Conservation (phyloP, 495 filamentous ascomycete species). For the Penicillium argentinense region DNA sequence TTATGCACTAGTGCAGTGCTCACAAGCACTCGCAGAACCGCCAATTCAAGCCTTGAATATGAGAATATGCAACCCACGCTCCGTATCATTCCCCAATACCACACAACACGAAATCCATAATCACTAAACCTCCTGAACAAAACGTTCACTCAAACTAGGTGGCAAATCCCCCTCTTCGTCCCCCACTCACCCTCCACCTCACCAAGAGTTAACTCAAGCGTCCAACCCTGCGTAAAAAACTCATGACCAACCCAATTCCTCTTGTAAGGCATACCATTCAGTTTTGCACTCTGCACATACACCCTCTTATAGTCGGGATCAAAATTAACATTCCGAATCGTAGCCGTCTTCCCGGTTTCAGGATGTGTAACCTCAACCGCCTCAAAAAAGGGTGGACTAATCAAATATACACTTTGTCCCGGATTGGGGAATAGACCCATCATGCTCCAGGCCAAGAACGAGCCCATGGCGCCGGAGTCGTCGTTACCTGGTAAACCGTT, state of each 20-base stretch:
- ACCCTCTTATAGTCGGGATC: slow-evolving; percentile 54
- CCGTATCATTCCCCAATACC: too few species aligned
- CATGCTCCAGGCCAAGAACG: slow-evolving; percentile 60
- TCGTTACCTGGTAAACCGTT: slow-evolving; percentile 68
- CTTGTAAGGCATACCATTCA: slow-evolving; percentile 62
- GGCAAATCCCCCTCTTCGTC: slow-evolving; percentile 63
- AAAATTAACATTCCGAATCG: slow-evolving; percentile 62
- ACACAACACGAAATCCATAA: not conserved
- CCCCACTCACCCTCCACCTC: slow-evolving; percentile 68
- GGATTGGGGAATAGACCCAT: slow-evolving; percentile 60
- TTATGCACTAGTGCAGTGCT: too few species aligned
- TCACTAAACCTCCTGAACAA: slow-evolving; percentile 6
- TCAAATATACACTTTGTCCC: slow-evolving; percentile 69
- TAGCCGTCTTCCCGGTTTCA: slow-evolving; percentile 60
- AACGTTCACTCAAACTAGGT: slow-evolving; percentile 38
- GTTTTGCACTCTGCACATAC: slow-evolving; percentile 69
- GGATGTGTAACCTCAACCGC: slow-evolving; percentile 60
- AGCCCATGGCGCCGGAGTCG: slow-evolving; percentile 62
- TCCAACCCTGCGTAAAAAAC: slow-evolving; percentile 70
- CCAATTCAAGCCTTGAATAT: too few species aligned
- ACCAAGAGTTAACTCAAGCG: slow-evolving; percentile 66
- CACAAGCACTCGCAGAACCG: too few species aligned
- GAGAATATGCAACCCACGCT: too few species aligned
- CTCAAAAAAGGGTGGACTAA: slow-evolving; percentile 66
- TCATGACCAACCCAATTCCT: slow-evolving; percentile 74